A percentile compares a stretch with the other conserved stretches of the same genome.
Conservation (phyloP, 257 asterid genomes). For the Nicotiana tabacum region DNA sequence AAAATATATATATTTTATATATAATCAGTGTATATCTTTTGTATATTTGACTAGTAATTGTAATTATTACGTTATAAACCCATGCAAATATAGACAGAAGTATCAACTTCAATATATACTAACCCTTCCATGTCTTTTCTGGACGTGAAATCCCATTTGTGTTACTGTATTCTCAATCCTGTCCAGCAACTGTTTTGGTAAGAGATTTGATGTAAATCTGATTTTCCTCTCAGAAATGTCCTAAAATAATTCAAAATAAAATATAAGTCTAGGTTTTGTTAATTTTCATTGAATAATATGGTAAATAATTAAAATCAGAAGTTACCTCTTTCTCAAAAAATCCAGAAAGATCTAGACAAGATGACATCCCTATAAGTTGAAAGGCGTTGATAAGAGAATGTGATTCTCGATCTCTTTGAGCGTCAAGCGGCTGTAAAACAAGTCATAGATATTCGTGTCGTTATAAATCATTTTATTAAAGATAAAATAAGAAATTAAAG, state of each 20-base stretch:
- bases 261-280: background rate
- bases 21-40: too few relatives aligned
- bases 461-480: too few relatives aligned
- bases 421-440: constrained; percentile 25
- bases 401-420: constrained; percentile 44
- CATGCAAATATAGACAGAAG: background rate
- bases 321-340: constrained; percentile 78
- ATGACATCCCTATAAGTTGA: constrained; percentile 86
- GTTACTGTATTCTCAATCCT: too few relatives aligned
- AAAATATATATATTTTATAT: too few relatives aligned
- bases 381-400: constrained; percentile 72
- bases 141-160: constrained; percentile 23
- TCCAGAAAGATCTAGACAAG: constrained; percentile 83
- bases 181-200: too few relatives aligned
- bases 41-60: fast-evolving
- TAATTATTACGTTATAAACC: background rate
- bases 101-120: background rate
- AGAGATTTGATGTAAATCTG: too few relatives aligned
- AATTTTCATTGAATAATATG: background rate
- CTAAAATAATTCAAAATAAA: constrained; percentile 1
- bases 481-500: too few relatives aligned
- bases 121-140: constrained; percentile 83
- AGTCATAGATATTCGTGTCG: too few relatives aligned
- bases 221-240: too few relatives aligned
- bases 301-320: background rate